phyloP scores from a whole-genome alignment of 768 basidiomycete species.

The Calvatia gigantea region DNA sequence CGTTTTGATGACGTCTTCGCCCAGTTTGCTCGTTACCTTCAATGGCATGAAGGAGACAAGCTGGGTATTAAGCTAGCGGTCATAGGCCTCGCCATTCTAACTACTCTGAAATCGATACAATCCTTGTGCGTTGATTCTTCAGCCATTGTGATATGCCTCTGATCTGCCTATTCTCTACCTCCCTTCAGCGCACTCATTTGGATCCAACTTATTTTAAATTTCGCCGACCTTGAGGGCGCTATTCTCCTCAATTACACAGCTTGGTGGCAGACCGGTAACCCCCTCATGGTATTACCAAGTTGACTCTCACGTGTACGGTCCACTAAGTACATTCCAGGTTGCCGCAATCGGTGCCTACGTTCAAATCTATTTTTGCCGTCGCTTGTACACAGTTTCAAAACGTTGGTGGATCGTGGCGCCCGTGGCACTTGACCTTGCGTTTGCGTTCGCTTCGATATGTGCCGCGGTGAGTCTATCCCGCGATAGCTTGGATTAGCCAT shows the following conservation, averaged over 20 bases:
- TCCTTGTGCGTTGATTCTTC: constrained; percentile 21
- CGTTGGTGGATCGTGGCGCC: constrained; percentile 21
- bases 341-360: constrained; percentile 30
- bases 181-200: constrained; percentile 27
- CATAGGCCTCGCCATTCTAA: constrained; percentile 21
- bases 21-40: constrained; percentile 26
- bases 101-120: constrained; percentile 28
- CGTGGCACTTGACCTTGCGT: constrained; percentile 20
- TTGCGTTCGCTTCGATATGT: constrained; percentile 24
- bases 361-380: constrained; percentile 28
- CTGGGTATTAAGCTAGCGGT: constrained; percentile 19
- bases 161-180: neutral
- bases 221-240: constrained; percentile 25
- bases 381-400: constrained; percentile 26
- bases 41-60: constrained; percentile 22
- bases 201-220: constrained; percentile 25
- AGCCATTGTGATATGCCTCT: neutral
- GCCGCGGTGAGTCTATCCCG: constrained; percentile 20
- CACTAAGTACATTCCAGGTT: constrained; percentile 17
- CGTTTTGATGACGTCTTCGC: neutral
- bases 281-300: constrained; percentile 27
- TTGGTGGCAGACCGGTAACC: constrained; percentile 30
- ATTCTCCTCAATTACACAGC: constrained; percentile 26
- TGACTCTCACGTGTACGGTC: neutral
- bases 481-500: neutral